Evolutionary conservation across 345 rosid species (phyloP), one percentile per base, ranked within the genome.

Genomic region (Isatis tinctoria): DNA sequence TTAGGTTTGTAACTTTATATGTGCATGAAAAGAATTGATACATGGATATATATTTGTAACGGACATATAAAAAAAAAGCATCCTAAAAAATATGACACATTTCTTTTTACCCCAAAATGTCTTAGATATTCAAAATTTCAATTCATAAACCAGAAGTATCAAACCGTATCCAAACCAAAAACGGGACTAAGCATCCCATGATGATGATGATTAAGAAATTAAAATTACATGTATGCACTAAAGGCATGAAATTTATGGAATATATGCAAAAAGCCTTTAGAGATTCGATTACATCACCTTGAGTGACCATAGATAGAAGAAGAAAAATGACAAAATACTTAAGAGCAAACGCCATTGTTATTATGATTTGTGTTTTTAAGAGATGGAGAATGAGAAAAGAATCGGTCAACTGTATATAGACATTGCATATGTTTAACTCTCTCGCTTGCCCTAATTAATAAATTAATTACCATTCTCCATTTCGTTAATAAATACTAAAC

Each of bases 301-400:
- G 70, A 62, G 65, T 24, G 33, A 44, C 26, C 70, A 76, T 62
- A 54, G 79, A 76, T 37, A 76, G 41, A 53, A 62, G 60, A 18
- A 69, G 18, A 35, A 60, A 43, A 56, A 53, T 20, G 61, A 52
- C 37, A 22, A 60, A 30, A 44, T 41, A 75, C 44, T 51, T 75
- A 5, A 60, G 74, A 30, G 69, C 62, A 51, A 75, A 35, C 28
- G 27, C 62, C 78, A 74, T 67, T 67, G 54, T 48, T 74, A 66
- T 61, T 62, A 16, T 48, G 37, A 37, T 12, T 45, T 54, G 30
- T 36, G 58, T n/a, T 57, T 10, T 53, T 18, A 17, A 36, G 35
- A 57, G 64, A 35, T 57, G 28, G 49, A 65, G 30, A 65, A 17
- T 4, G 24, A 16, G 40, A 24, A 49, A 35, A 16, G 32, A 65